phyloP scores from a whole-genome alignment of 495 filamentous ascomycete genomes.

The Penicillium paxilli region DNA sequence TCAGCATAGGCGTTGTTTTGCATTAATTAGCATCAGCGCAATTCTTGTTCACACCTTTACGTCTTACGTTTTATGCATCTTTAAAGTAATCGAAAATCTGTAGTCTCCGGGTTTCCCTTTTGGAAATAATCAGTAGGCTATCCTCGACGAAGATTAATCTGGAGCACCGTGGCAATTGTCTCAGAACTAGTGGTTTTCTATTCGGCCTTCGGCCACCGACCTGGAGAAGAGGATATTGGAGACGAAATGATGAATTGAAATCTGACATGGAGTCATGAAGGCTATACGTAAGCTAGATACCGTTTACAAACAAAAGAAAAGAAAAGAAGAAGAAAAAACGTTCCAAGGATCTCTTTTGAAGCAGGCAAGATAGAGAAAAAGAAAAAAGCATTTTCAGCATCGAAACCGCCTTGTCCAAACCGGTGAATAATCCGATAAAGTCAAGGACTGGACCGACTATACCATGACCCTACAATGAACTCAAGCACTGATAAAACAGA shows the following conservation, averaged over 20 bases:
- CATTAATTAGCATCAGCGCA: slow-evolving; percentile 34
- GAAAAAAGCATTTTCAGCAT: slow-evolving; percentile 13
- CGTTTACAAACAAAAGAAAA: neutral
- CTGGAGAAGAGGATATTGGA: no score
- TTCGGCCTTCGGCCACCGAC: no score
- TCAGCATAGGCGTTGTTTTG: slow-evolving; percentile 34
- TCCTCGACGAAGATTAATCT: neutral
- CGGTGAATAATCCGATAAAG: neutral
- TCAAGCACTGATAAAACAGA: neutral
- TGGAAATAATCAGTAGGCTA: no score
- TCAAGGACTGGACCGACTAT: no score
- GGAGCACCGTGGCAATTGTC: no score
- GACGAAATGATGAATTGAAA: neutral
- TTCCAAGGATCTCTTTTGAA: no score
- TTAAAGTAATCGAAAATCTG: neutral
- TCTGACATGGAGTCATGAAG: neutral
- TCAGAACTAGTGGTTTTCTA: no score
- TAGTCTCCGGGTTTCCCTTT: neutral
- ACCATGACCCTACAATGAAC: neutral
- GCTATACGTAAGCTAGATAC: slow-evolving; percentile 1
- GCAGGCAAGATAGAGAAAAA: no score
- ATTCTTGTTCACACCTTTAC: slow-evolving; percentile 18
- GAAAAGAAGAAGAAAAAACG: neutral
- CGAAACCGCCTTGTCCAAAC: slow-evolving; percentile 10
- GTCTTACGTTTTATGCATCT: neutral